Percentiles rank a stretch among this genome's conserved stretches.
phyloP scores from a whole-genome alignment of 169 alveolate genomes.

The Plasmodium yoelii region DNA sequence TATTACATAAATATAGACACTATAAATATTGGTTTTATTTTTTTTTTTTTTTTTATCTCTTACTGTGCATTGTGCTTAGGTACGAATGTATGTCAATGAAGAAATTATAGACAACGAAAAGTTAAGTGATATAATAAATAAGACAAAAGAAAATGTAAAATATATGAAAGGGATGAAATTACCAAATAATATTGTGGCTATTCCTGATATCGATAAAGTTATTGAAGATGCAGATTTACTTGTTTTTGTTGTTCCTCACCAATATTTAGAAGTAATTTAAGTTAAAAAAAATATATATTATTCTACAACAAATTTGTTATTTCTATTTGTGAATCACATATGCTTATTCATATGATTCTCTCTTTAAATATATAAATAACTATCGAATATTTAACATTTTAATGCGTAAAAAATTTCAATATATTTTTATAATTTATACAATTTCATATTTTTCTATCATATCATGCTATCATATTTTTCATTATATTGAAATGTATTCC shows the following conservation, averaged over 20 bases:
- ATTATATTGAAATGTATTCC: too few species aligned
- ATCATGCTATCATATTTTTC: neutral
- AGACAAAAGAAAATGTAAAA: conserved; percentile 90
- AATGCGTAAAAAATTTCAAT: too few species aligned
- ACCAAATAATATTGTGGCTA: conserved; percentile 91
- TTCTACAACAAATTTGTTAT: neutral
- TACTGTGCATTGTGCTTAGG: conserved; percentile 77
- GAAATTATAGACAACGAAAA: conserved; percentile 89
- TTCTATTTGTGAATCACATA: too few species aligned
- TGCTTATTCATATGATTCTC: too few species aligned
- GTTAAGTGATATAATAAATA: conserved; percentile 90
- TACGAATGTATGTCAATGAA: conserved; percentile 91
- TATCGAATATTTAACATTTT: too few species aligned
- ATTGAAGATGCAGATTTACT: conserved; percentile 89
- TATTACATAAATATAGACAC: neutral
- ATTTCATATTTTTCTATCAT: neutral
- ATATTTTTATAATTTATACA: neutral
- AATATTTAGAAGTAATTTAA: conserved; percentile 84
- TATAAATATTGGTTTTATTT: neutral
- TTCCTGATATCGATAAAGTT: conserved; percentile 89
- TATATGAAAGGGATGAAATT: conserved; percentile 91
- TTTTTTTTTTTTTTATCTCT: neutral
- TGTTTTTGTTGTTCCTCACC: conserved; percentile 93
- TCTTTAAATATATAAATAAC: too few species aligned
- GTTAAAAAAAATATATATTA: neutral